Percentiles rank a stretch among this genome's conserved stretches.
phyloP scores from a whole-genome alignment of 345 rosid species.

The Eucalyptus erythrocorys region DNA sequence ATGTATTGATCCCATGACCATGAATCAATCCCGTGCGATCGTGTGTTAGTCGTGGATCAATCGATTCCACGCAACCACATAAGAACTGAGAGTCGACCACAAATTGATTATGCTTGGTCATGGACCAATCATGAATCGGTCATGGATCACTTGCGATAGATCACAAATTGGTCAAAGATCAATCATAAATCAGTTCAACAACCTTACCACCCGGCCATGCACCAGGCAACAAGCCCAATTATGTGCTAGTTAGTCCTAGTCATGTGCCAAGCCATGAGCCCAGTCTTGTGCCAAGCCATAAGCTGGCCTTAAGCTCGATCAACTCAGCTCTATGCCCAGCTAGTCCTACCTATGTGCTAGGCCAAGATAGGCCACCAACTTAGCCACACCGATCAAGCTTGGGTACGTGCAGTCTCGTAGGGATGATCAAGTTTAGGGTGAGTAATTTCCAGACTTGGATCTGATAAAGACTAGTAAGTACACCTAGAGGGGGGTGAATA shows the following conservation, averaged over 20 bases:
- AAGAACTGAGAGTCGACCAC: not conserved
- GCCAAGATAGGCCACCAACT: not conserved
- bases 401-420: not conserved
- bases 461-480: too few species aligned
- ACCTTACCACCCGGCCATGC: not conserved
- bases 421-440: too few species aligned
- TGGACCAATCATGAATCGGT: not conserved
- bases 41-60: accelerated
- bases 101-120: not conserved
- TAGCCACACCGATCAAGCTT: accelerated
- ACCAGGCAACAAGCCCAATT: accelerated
- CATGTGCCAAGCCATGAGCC: not conserved
- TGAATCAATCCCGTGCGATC: accelerated
- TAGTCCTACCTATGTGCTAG: too few species aligned
- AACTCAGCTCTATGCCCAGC: accelerated
- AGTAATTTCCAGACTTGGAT: accelerated
- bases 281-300: too few species aligned
- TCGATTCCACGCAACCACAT: accelerated
- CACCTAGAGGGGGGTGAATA: too few species aligned
- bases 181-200: accelerated
- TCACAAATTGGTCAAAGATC: accelerated
- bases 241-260: not conserved
- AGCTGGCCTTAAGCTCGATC: accelerated
- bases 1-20: not conserved
- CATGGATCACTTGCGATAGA: not conserved